Base-by-base conservation (phyloP, 352 stramenopile species). In the Globisporangium lucens region DNA sequence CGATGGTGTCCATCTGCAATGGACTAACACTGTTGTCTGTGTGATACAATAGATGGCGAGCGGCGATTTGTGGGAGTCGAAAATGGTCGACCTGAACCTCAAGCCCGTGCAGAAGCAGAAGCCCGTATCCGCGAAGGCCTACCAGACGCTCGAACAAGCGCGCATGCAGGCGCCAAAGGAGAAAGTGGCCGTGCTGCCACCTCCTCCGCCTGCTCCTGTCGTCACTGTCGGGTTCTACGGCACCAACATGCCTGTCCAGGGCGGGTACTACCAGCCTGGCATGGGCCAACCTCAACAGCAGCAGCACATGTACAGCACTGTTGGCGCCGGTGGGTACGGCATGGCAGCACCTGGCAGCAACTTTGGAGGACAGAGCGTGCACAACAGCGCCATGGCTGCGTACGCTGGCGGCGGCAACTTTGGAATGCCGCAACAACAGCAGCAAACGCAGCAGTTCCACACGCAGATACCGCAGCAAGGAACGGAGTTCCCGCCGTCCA, bases 21-120 rank as follows among this genome's bases (percentile, higher is more conserved):
- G 29, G 29, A 59, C 53, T 59, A 33, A 59, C 53, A 29, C n/a
- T 20, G 13, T 41, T 15, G 13, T 24, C 29, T 36, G 51, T 69
- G 27, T 55, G 41, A 9, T 49, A n/a, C 41, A 49, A 35, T 30
- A 86, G 75, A 79, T 72, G 29, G 70, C 51, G 35, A 85, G 72
- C 30, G 75, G 85, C 15, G 82, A 90, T 66, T 60, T 94, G 65
- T 92, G 86, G 86, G 79, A 77, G 4, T 90, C 86, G 46, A 77
- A 71, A 57, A 92, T 94, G 70, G 83, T 92, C 27, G 83, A 92
- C 47, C 65, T 94, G 51, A 89, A 94, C 67, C 68, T 94, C 46
- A 89, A 89, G 29, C 73, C 78, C 1, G 61, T 77, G 24, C 68
- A 85, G 57, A 80, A 85, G 62, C 71, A 62, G 17, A 72, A 84